Conservation (phyloP, 306 rosid genomes). For the Nissolia schottii region DNA sequence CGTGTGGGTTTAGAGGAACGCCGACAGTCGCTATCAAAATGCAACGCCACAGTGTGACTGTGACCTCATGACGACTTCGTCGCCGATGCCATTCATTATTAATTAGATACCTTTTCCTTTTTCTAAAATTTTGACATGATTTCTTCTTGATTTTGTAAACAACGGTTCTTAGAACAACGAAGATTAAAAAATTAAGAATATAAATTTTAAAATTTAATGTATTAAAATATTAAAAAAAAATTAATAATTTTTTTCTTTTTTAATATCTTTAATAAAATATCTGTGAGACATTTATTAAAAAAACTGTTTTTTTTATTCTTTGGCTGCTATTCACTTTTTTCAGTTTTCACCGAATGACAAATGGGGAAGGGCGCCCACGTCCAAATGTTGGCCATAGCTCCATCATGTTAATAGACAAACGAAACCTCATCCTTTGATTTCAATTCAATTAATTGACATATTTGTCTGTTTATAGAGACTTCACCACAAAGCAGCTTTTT, state of each 20-base stretch:
- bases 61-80: neutral
- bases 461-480: too few species aligned
- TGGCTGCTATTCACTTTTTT: neutral
- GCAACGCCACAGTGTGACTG: neutral
- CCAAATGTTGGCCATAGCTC: neutral
- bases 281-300: too few species aligned
- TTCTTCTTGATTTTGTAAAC: too few species aligned
- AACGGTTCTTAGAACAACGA: too few species aligned
- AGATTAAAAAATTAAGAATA: too few species aligned
- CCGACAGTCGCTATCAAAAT: constrained; percentile 44
- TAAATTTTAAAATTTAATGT: too few species aligned
- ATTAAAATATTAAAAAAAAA: too few species aligned
- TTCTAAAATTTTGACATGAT: neutral
- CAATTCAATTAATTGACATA: neutral
- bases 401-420: neutral
- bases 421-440: neutral
- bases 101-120: neutral
- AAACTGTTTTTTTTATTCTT: too few species aligned
- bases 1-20: constrained; percentile 13
- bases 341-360: neutral
- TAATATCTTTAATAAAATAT: too few species aligned
- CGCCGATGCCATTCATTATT: neutral
- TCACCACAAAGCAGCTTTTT: too few species aligned
- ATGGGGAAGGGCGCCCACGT: neutral
- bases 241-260: too few species aligned